Percentiles rank a stretch among this genome's conserved stretches.
Conservation (phyloP, 192 early-diverging fungal species). For the Backusella tarrabulga region DNA sequence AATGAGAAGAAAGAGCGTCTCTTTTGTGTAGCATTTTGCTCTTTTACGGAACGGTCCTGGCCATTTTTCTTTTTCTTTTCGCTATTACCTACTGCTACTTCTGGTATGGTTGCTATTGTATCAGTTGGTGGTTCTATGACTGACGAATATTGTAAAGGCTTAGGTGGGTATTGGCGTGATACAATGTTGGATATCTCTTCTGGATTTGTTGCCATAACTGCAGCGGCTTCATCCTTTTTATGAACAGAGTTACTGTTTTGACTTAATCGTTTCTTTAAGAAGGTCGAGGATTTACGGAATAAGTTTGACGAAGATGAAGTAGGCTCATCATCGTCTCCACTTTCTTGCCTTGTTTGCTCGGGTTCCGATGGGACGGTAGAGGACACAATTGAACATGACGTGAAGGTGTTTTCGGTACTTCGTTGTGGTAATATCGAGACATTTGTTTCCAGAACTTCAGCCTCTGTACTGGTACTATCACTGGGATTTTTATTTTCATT, state of each 20-base stretch:
- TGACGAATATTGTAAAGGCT: slow-evolving; percentile 10
- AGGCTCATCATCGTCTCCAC: not conserved
- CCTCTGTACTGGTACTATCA: not conserved
- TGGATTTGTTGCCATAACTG: not conserved
- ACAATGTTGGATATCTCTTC: slow-evolving; percentile 2
- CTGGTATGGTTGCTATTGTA: not conserved
- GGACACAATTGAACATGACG: not conserved
- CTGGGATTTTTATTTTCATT: not conserved
- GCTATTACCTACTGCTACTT: not conserved
- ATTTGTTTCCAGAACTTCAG: not conserved
- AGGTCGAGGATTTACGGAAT: slow-evolving; percentile 10
- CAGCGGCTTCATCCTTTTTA: slow-evolving; percentile 3
- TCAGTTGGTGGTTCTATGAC: not conserved
- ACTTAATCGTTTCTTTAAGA: slow-evolving; percentile 10
- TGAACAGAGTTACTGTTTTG: not conserved
- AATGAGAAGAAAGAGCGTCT: slow-evolving; percentile 14
- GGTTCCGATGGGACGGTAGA: not conserved
- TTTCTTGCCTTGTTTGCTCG: not conserved
- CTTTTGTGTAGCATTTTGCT: not conserved
- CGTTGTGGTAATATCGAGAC: not conserved
- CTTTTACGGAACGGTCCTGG: no score
- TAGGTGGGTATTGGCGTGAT: slow-evolving; percentile 11
- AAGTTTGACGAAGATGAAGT: not conserved
- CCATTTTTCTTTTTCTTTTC: not conserved
- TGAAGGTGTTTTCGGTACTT: not conserved